Evolutionary conservation across 768 basidiomycete genomes (phyloP).

Genomic region (Tephrocybe sp.): DNA sequence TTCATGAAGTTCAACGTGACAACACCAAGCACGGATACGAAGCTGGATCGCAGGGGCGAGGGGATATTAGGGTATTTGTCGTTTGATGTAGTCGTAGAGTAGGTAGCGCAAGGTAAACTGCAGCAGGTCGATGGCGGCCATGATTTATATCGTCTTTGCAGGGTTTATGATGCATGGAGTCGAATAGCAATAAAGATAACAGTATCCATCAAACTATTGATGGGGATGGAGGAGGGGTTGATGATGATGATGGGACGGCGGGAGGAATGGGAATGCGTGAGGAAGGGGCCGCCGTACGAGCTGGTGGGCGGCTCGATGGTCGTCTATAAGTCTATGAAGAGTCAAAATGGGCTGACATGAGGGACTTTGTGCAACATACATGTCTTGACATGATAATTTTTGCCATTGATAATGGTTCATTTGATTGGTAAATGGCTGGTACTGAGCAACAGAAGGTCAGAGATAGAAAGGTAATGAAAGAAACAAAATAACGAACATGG

Average conservation of each 20-base stretch:
- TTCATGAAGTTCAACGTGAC: background rate
- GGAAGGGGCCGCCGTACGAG: conserved; percentile 12
- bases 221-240: conserved; percentile 11
- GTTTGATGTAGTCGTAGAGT: background rate
- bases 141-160: conserved; percentile 5
- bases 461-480: background rate
- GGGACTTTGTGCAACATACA: conserved; percentile 24
- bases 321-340: conserved; percentile 19
- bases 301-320: conserved; percentile 21
- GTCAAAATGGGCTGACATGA: background rate
- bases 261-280: conserved; percentile 6
- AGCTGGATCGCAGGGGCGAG: conserved; percentile 5
- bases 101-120: conserved; percentile 8
- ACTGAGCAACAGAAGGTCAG: conserved; percentile 22
- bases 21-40: conserved; percentile 11
- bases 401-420: conserved; percentile 45
- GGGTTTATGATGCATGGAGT: conserved; percentile 3
- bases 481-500: conserved; percentile 18
- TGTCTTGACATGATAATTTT: conserved; percentile 54
- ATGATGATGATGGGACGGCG: conserved; percentile 7
- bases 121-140: background rate
- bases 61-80: conserved; percentile 3
- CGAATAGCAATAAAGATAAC: conserved; percentile 21
- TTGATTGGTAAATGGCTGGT: conserved; percentile 40
- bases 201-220: conserved; percentile 20